Conservation (phyloP, 352 stramenopile species). For the Globisporangium paddicum region DNA sequence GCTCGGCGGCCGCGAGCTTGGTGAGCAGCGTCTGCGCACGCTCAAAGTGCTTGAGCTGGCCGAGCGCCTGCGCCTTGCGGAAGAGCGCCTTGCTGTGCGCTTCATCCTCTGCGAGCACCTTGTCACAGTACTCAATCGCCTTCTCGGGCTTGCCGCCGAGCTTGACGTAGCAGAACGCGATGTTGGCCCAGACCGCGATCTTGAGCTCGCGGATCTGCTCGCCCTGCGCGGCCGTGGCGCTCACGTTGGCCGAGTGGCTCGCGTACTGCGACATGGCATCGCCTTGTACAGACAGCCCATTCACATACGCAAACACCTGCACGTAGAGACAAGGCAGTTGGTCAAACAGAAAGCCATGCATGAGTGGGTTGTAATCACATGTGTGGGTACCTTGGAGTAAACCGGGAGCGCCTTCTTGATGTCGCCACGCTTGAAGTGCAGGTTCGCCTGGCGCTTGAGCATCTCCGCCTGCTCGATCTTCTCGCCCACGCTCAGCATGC, state of each 20-base stretch:
- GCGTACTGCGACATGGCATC: conserved; percentile 81
- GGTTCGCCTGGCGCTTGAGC: conserved; percentile 79
- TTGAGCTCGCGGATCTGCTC: conserved; percentile 60
- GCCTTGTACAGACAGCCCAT: conserved; percentile 64
- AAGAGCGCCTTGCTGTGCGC: conserved; percentile 76
- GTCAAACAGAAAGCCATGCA: background rate
- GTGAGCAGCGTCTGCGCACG: conserved; percentile 48
- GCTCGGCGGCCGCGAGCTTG: conserved; percentile 49
- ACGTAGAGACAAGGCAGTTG: background rate
- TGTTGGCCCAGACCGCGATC: conserved; percentile 72
- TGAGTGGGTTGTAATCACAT: background rate
- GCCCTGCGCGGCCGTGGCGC: conserved; percentile 43
- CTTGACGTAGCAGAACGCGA: conserved; percentile 80
- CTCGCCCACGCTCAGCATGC: conserved; percentile 50
- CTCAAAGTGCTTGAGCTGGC: conserved; percentile 52
- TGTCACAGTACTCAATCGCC: conserved; percentile 64
- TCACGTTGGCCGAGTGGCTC: conserved; percentile 35
- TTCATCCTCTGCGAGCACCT: conserved; percentile 61
- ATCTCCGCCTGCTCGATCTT: conserved; percentile 70
- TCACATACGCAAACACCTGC: conserved; percentile 79
- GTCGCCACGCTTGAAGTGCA: conserved; percentile 56
- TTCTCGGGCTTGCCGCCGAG: conserved; percentile 40
- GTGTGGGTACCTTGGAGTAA: conserved; percentile 48
- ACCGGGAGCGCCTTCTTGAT: conserved; percentile 48
- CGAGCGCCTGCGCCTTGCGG: conserved; percentile 73